Conservation (phyloP, 2,329 filamentous ascomycete genomes). For the Cladophialophora carrionii region DNA sequence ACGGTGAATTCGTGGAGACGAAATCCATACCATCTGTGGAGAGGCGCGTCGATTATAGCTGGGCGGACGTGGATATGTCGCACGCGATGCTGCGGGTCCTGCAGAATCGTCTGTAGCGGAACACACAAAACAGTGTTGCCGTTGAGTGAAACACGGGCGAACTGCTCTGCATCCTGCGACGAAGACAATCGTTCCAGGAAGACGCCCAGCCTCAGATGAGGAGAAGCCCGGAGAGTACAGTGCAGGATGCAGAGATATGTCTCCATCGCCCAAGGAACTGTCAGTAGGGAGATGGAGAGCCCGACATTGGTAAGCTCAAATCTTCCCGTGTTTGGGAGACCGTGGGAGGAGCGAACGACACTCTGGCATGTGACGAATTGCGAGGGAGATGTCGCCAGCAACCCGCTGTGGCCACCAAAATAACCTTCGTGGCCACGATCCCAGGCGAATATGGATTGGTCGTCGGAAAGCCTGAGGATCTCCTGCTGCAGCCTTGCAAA, state of each 20-base stretch:
- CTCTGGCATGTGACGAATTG: conserved; percentile 29
- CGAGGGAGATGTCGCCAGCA: conserved; percentile 26
- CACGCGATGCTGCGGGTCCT: conserved; percentile 16
- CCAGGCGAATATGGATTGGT: conserved; percentile 38
- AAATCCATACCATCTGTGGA: conserved; percentile 25
- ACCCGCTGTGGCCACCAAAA: conserved; percentile 18
- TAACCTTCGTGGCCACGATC: conserved; percentile 18
- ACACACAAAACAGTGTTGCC: conserved; percentile 25
- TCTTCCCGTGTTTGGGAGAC: conserved; percentile 19
- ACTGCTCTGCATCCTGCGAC: conserved; percentile 52
- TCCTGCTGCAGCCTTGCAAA: conserved; percentile 39
- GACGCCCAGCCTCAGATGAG: conserved; percentile 23
- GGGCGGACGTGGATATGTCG: conserved; percentile 24
- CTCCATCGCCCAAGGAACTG: conserved; percentile 28
- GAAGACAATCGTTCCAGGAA: conserved; percentile 37
- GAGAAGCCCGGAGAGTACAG: conserved; percentile 21
- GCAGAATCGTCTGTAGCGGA: conserved; percentile 11
- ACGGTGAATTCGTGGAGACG: conserved; percentile 22
- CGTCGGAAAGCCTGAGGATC: conserved; percentile 34
- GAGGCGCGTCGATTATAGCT: conserved; percentile 23
- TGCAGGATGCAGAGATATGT: conserved; percentile 33
- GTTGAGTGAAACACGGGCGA: conserved; percentile 20
- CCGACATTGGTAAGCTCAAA: conserved; percentile 33
- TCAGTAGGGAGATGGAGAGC: conserved; percentile 28
- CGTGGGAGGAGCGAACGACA: conserved; percentile 14